Evolutionary conservation across 306 rosid species (phyloP), one percentile per base, ranked within the genome.

Genomic region (Gleditsia sinensis): DNA sequence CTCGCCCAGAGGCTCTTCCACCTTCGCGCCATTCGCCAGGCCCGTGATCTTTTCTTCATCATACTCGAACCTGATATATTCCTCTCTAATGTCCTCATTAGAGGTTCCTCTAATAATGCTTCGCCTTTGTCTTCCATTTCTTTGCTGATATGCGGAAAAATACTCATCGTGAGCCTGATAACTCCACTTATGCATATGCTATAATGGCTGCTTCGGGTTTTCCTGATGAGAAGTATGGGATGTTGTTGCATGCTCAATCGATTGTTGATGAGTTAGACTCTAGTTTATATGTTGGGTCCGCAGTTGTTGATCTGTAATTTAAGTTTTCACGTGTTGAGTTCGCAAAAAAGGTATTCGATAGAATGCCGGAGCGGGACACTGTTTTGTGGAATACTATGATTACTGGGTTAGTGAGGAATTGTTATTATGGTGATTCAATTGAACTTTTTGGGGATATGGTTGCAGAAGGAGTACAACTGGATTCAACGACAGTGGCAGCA

Each of bases 341-440:
- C 1, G 97, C 96, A n/a, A 78, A 81, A 77, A 92, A 87, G 82
- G 89, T 94, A 88, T 94, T 94, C 62, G 97, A 92, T 77, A 84
- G 62, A 82, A 80, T 92, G 88, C 82, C 80, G 0, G 91, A 78
- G 6, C 78, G 77, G 58, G 99, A 94, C 7, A 90, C 86, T 24
- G 91, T 92, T 70, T 55, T 87, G 77, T 92, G 93, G 95, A 94
- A 94, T 77, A 84, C 96, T 0, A 71, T 94, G 96, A 83, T 94
- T 42, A 85, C 91, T 11, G 96, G 99, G 69, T 66, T 89, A 75
- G 89, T 81, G 23, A 90, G 81, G 82, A 92, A 88, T 71, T 83
- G 86, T 55, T 87, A 70, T 76, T 80, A 57, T 79, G 76, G 59
- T 2, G 95, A 84, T 51, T 73, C 91, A 0, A 6, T 92, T 12